Conservation (phyloP, 768 basidiomycete genomes). For the Coprinellus micaceus region DNA sequence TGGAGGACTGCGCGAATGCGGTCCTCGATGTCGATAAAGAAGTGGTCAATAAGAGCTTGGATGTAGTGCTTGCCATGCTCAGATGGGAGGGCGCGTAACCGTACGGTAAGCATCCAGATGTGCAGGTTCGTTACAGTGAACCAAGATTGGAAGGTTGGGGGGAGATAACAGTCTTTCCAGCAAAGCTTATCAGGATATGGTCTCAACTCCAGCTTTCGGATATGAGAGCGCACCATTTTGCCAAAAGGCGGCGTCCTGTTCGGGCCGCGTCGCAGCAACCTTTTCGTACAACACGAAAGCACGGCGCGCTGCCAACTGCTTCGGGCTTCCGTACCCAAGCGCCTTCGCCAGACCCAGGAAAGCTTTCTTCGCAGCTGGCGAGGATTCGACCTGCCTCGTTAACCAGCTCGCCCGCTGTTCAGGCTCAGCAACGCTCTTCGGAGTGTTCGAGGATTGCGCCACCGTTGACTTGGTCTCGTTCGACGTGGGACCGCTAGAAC, state of each 20-base stretch:
- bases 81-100: conserved; percentile 76
- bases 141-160: conserved; percentile 95
- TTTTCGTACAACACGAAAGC: conserved; percentile 55
- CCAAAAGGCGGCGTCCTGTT: conserved; percentile 63
- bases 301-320: conserved; percentile 59
- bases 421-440: not conserved
- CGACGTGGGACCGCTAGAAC: not conserved
- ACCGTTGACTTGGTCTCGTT: not conserved
- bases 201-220: no score
- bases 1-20: conserved; percentile 80
- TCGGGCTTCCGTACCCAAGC: conserved; percentile 59
- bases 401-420: conserved; percentile 45
- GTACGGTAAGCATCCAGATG: conserved; percentile 85
- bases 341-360: conserved; percentile 47
- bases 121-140: conserved; percentile 92
- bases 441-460: not conserved
- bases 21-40: conserved; percentile 91
- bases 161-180: conserved; percentile 77
- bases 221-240: conserved; percentile 47
- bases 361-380: conserved; percentile 40
- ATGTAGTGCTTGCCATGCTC: conserved; percentile 65
- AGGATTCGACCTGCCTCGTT: conserved; percentile 47
- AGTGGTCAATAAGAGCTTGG: conserved; percentile 88
- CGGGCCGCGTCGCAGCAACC: conserved; percentile 53
- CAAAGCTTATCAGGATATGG: no score